Evolutionary conservation across 164 flowering plant genomes (phyloP), one percentile per base, ranked within the genome.

Genomic region (Vitis cinerea): DNA sequence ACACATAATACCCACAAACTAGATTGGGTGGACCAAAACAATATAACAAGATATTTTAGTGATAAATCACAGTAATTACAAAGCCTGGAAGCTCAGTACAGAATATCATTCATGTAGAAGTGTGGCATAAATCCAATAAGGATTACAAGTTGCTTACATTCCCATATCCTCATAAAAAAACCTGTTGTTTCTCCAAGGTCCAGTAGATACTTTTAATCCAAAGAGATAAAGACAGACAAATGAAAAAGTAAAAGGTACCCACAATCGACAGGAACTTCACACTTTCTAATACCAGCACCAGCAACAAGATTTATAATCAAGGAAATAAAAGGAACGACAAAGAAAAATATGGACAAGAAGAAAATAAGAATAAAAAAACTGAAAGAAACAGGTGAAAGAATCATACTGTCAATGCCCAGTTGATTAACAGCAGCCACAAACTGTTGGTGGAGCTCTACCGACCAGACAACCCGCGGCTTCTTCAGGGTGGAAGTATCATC

Each of bases 391-490:
- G 62, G 23, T 3, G 56, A 51, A 69, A 59, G 59, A 71, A 30
- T 49, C 98, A 60, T 90, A 94, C 98, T 92, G 69, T 95, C 98
- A 56, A 88, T 81, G 70, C 97, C 90, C 7, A 95, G 88, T 65
- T 93, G 96, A 75, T 90, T 86, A 44, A 93, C 96, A 51, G 99
- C 99, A 1, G 79, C 82, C 9, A 93, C 94, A 72, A 95, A 95
- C 61, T 90, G 96, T 66, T 91, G 94, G 77, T 95, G 99, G 37
- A 95, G 96, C 73, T 93, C 97, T 30, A 86, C 91, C 0, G 98
- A 91, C 99, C 99, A 95, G 69, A 95, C 99, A 4, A 95, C 97
- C 29, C 98, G 81, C 8, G 95, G 95, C 65, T 91, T 95, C 83
- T 95, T 95, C 65, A 88, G 30, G 1, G 96, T 60, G 44, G 97